These are phyloP conservation scores for Taphrina betulina DNA, from an alignment of 1,139 yeast genomes.

Conservation along the genomic window DNA sequence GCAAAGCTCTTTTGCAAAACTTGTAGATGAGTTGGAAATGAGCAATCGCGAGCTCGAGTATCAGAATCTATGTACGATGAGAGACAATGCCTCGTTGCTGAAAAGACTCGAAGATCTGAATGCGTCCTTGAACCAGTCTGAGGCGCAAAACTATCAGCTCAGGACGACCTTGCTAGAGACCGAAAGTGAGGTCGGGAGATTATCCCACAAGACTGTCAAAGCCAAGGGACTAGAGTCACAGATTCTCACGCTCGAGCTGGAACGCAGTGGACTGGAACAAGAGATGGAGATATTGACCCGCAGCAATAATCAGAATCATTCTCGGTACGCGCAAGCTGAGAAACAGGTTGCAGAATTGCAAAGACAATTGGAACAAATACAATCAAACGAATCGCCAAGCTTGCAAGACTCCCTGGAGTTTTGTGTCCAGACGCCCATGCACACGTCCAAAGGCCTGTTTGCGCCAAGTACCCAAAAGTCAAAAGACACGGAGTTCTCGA, in stretches of 20 bases:
- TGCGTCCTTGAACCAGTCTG: conserved; percentile 10
- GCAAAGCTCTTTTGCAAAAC: conserved; percentile 9
- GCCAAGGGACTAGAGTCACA: conserved; percentile 15
- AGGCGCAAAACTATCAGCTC: conserved; percentile 14
- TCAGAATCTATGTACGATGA: conserved; percentile 11
- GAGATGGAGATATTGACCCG: conserved; percentile 4
- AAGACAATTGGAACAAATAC: not conserved
- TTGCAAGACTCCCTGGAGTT: too few relatives aligned
- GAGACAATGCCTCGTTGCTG: conserved; percentile 17
- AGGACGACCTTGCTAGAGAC: conserved; percentile 6
- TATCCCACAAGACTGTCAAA: conserved; percentile 3
- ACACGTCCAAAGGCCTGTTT: too few relatives aligned
- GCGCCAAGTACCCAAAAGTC: not conserved
- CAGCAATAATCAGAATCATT: conserved; percentile 1
- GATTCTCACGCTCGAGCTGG: conserved; percentile 13
- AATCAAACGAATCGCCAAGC: too few relatives aligned
- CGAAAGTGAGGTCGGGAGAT: not conserved
- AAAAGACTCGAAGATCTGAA: conserved; percentile 20
- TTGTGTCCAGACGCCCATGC: not conserved
- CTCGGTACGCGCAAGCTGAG: conserved; percentile 11
- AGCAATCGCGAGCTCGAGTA: conserved; percentile 17
- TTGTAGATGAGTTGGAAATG: conserved; percentile 16
- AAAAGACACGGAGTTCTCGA: not conserved
- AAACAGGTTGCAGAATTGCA: conserved; percentile 10
- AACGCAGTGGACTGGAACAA: conserved; percentile 16